These are phyloP conservation scores for Alnus rubra DNA, from an alignment of 306 rosid genomes.

Conservation along the genomic window DNA sequence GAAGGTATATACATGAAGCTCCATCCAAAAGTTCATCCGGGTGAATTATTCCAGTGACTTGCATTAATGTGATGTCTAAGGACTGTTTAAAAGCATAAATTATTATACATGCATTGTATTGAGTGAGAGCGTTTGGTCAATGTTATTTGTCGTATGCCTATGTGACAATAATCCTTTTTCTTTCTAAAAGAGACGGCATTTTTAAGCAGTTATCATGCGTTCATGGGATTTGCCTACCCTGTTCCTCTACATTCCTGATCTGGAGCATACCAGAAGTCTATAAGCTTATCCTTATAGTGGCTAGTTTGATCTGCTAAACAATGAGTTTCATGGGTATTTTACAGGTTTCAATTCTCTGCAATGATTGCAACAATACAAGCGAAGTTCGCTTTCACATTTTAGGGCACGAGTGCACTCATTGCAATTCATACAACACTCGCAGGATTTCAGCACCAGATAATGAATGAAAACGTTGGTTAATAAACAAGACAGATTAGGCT, in stretches of 20 bases:
- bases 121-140: background rate
- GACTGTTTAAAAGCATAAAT: background rate
- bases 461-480: slow-evolving; percentile 9
- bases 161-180: too few species aligned
- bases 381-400: slow-evolving; percentile 52
- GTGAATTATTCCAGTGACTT: background rate
- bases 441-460: slow-evolving; percentile 44
- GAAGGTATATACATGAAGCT: background rate
- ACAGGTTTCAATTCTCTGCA: slow-evolving; percentile 76
- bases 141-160: too few species aligned
- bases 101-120: background rate
- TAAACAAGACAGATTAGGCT: background rate
- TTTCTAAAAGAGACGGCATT: background rate
- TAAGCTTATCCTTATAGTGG: background rate
- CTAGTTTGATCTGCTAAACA: slow-evolving; percentile 10
- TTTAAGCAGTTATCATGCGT: background rate
- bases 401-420: slow-evolving; percentile 61
- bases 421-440: slow-evolving; percentile 69
- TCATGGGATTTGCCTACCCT: background rate
- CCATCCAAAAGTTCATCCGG: too few species aligned
- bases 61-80: background rate
- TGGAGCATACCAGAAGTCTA: background rate
- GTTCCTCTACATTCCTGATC: slow-evolving; percentile 4
- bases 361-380: slow-evolving; percentile 58
- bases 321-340: slow-evolving; percentile 18